Percentiles rank a stretch among this genome's conserved stretches.
phyloP scores from a whole-genome alignment of 225 moss, liverwort and hornwort genomes.

The Pleurozium schreberi region DNA sequence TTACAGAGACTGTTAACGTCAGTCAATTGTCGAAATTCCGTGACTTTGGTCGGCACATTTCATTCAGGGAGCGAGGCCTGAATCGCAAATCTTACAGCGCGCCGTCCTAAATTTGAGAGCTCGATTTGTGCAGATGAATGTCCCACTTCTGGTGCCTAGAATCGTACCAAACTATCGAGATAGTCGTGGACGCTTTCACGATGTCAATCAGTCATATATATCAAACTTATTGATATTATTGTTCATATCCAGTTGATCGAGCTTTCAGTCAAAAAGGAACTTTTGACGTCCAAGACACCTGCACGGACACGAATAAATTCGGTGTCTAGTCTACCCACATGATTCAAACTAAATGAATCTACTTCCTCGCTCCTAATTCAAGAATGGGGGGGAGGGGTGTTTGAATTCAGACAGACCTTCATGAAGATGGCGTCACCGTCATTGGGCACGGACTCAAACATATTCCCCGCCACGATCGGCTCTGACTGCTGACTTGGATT shows the following conservation, averaged over 20 bases:
- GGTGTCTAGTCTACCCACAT: neutral
- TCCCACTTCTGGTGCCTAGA: neutral
- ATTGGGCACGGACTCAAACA: neutral
- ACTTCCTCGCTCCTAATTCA: neutral
- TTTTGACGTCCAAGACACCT: neutral
- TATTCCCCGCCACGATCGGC: neutral
- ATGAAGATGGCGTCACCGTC: slow-evolving; percentile 8
- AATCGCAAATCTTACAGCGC: neutral
- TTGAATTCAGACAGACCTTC: neutral
- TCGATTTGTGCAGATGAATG: neutral
- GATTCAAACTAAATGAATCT: neutral
- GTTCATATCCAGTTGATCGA: neutral
- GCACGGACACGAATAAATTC: neutral
- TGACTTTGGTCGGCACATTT: too few species aligned
- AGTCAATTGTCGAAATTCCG: too few species aligned
- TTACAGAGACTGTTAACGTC: too few species aligned
- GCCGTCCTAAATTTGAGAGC: neutral
- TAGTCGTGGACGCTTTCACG: neutral
- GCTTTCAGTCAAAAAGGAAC: too few species aligned
- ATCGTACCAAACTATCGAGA: neutral
- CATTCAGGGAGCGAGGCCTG: neutral
- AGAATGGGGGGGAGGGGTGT: neutral
- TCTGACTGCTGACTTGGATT: neutral
- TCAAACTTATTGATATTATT: neutral
- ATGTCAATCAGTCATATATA: neutral